Conservation (phyloP, 108 stramenopile species). For the Skeletonema grethae region DNA sequence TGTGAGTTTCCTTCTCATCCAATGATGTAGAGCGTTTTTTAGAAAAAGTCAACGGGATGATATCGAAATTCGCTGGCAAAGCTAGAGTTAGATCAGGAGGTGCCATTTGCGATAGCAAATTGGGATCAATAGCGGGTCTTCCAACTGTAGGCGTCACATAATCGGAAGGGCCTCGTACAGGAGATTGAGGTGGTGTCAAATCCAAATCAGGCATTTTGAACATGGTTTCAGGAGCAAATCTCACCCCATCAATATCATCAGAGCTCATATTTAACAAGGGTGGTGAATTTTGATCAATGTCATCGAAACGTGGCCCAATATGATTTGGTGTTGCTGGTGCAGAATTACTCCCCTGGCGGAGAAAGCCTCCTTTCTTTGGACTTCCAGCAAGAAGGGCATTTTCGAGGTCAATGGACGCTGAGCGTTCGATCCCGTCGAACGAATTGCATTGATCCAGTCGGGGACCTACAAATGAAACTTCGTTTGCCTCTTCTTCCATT, state of each 20-base stretch:
- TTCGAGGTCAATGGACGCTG: neutral
- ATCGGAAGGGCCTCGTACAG: conserved; percentile 47
- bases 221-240: conserved; percentile 9
- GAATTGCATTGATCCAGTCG: conserved; percentile 4
- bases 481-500: conserved; percentile 35
- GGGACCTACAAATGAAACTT: neutral
- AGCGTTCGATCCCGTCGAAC: neutral
- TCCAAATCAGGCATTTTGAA: conserved; percentile 23
- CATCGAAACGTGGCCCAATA: conserved; percentile 29
- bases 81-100: conserved; percentile 25
- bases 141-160: conserved; percentile 40
- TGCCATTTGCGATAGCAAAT: conserved; percentile 19
- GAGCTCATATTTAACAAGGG: conserved; percentile 55
- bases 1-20: conserved; percentile 46
- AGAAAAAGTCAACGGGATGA: conserved; percentile 1
- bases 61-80: conserved; percentile 7
- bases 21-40: conserved; percentile 40
- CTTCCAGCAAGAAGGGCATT: conserved; percentile 1
- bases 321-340: conserved; percentile 34
- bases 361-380: conserved; percentile 7
- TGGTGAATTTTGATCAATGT: conserved; percentile 28
- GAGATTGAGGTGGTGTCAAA: conserved; percentile 66
- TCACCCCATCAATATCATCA: conserved; percentile 35
- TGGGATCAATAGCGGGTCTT: conserved; percentile 19
- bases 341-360: conserved; percentile 35